Evolutionary conservation across 2,329 filamentous ascomycete species (phyloP).

Genomic region (Dothistroma pini): DNA sequence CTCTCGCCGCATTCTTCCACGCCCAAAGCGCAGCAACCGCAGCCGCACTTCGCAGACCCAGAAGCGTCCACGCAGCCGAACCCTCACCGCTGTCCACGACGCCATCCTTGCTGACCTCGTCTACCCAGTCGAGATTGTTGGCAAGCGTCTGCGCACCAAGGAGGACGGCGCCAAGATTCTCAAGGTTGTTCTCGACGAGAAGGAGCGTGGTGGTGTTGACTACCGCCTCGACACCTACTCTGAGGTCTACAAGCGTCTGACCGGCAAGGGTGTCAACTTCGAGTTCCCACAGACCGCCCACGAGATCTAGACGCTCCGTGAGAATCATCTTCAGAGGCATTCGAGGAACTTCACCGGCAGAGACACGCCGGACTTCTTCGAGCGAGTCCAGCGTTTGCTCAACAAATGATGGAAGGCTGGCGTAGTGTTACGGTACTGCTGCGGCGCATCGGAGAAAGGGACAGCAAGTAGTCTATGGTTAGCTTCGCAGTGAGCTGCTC

Average conservation of each 20-base stretch:
- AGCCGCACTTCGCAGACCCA: slow-evolving; percentile 94
- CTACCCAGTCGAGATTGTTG: slow-evolving; percentile 99
- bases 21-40: slow-evolving; percentile 97
- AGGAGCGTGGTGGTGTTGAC: slow-evolving; percentile 99
- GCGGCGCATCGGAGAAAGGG: slow-evolving; percentile 5
- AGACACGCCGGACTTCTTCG: background rate
- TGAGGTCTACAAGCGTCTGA: slow-evolving; percentile 98
- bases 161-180: slow-evolving; percentile 98
- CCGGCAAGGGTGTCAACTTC: slow-evolving; percentile 92
- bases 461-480: background rate
- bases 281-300: slow-evolving; percentile 92
- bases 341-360: background rate
- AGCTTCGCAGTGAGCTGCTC: background rate
- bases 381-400: background rate
- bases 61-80: slow-evolving; percentile 97
- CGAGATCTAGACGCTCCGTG: slow-evolving; percentile 47
- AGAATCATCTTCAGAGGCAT: background rate
- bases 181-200: slow-evolving; percentile 99
- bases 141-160: slow-evolving; percentile 97
- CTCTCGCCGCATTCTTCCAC: slow-evolving; percentile 96
- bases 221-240: slow-evolving; percentile 99
- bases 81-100: slow-evolving; percentile 97
- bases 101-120: slow-evolving; percentile 97
- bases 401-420: background rate
- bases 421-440: background rate